These are phyloP conservation scores for Thymus quinquecostatus DNA, from an alignment of 257 asterid species.

Conservation along the genomic window DNA sequence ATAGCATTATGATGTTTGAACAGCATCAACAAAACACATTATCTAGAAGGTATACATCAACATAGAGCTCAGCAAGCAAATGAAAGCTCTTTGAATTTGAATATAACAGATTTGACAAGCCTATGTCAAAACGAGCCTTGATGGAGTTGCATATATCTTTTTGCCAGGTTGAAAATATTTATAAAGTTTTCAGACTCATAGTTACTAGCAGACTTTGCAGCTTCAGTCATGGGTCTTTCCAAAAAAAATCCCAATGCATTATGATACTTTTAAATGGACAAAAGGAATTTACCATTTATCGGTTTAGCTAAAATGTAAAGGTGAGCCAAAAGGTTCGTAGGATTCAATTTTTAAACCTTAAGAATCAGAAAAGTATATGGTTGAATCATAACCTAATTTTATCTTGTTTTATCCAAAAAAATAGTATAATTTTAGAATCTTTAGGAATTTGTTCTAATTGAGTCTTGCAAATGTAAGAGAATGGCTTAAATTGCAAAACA, in stretches of 20 bases:
- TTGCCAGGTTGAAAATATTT: background rate
- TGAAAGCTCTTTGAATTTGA: slow-evolving; percentile 19
- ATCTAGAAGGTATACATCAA: slow-evolving; percentile 16
- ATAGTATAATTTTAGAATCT: background rate
- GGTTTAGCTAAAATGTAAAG: background rate
- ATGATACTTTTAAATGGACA: background rate
- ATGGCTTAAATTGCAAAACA: background rate
- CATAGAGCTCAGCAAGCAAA: slow-evolving; percentile 16
- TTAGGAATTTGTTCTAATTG: background rate
- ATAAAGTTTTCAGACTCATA: background rate
- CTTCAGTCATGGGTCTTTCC: background rate
- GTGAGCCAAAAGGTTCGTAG: background rate
- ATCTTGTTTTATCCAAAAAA: background rate
- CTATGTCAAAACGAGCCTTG: slow-evolving; percentile 15
- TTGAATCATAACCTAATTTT: background rate
- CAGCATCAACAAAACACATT: slow-evolving; percentile 19
- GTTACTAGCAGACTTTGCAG: slow-evolving; percentile 10
- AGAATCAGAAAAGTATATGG: background rate
- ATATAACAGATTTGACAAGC: slow-evolving; percentile 17
- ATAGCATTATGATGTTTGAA: slow-evolving; percentile 15
- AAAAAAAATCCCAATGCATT: background rate
- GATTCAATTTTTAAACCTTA: slow-evolving; percentile 9
- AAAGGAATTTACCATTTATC: background rate
- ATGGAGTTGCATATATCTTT: background rate
- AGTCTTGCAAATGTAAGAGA: background rate